These are phyloP conservation scores for Leccinum rimulosum DNA, from an alignment of 768 basidiomycete species.

Conservation along the genomic window DNA sequence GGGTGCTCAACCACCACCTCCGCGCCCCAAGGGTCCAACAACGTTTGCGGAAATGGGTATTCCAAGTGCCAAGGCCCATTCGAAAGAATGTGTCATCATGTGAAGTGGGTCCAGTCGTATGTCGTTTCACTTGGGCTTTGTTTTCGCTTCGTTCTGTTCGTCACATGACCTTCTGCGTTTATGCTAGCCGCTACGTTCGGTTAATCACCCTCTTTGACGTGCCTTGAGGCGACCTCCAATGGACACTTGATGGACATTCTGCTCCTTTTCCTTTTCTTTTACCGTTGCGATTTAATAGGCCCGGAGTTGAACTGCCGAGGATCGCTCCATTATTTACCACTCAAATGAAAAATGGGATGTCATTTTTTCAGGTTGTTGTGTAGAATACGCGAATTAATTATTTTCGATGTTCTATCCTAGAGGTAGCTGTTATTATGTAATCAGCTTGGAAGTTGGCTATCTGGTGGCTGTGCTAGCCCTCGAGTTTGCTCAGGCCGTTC, in stretches of 20 bases:
- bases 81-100: conserved; percentile 89
- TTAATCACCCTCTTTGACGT: background rate
- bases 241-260: background rate
- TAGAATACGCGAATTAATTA: background rate
- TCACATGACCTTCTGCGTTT: background rate
- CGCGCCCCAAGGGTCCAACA: conserved; percentile 45
- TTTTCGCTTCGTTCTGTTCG: background rate
- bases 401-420: background rate
- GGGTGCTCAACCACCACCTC: conserved; percentile 5
- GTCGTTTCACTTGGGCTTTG: background rate
- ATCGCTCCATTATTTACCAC: background rate
- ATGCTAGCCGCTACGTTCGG: background rate
- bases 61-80: conserved; percentile 69
- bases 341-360: background rate
- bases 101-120: conserved; percentile 39
- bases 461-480: conserved; percentile 13
- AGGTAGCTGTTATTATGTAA: background rate
- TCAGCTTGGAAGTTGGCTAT: background rate
- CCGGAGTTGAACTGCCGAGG: background rate
- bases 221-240: background rate
- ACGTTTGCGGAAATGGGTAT: conserved; percentile 97
- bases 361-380: background rate
- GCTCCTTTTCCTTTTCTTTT: background rate
- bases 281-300: background rate
- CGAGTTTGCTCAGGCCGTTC: background rate